Base-by-base conservation (phyloP, 306 rosid genomes). In the Vigna radiata region DNA sequence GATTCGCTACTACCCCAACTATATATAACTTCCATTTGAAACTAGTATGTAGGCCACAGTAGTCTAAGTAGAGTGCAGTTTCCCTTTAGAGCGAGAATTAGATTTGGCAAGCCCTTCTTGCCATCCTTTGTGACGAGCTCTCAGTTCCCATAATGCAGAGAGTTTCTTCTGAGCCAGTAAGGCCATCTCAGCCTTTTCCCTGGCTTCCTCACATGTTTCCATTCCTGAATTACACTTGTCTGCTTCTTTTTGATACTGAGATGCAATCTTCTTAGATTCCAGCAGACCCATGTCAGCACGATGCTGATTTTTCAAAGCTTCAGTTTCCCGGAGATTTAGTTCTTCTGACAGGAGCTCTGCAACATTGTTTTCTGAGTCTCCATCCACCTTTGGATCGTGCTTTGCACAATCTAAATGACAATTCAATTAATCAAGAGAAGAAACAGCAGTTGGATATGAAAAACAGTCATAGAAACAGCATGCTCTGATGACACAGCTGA, bases 171-270 rank as follows among this genome's bases (percentile, higher is more conserved):
- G 97, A 23, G 89, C 87, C 21, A 31, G 84, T 43, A 93, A 71
- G 41, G 88, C 78, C 50, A 84, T 86, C 79, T 91, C 98, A n/a
- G 97, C 65, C 69, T 87, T 93, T 75, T 93, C 97, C 86, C 98
- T 88, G 2, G 96, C 97, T 72, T 91, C 93, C 79, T 93, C 98
- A 6, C 98, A 93, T 31, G 98, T 93, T 80, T 89, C 98, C 98
- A 93, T 93, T 76, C 98, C 98, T 10, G 96, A 93, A 85, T 84
- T 93, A 77, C 98, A 93, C 87, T 93, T 93, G 86, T 91, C 98
- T 63, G 98, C 97, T 78, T 94, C 98, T 84, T 94, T 94, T 43
- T 86, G 96, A 79, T 94, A 94, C 87, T 89, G 97, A 77, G 98
- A 94, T 50, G 97, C 89, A 48, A 90, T 86, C 88, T 94, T 94